These are phyloP conservation scores for Seiridium unicorne DNA, from an alignment of 2,329 filamentous ascomycete genomes.

Conservation along the genomic window DNA sequence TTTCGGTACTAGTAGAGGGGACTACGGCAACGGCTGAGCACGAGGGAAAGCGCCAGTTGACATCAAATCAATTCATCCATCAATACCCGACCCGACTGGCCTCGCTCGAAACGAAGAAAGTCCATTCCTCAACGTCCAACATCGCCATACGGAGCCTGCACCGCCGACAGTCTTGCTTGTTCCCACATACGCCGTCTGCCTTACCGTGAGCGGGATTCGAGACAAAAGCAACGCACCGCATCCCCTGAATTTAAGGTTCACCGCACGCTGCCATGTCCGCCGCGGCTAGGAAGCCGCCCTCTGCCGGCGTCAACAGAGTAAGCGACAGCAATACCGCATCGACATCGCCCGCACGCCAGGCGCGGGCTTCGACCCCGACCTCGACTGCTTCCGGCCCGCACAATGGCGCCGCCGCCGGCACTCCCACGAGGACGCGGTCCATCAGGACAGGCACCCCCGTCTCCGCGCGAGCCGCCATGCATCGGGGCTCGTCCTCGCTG, in stretches of 20 bases:
- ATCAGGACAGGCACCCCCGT: conserved; percentile 64
- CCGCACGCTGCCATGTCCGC: conserved; percentile 43
- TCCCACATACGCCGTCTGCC: not conserved
- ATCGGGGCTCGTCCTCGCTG: conserved; percentile 52
- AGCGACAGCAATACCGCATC: conserved; percentile 32
- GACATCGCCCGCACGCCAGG: conserved; percentile 36
- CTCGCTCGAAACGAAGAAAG: not conserved
- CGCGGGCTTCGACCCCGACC: conserved; percentile 50
- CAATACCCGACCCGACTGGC: not conserved
- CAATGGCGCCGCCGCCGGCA: conserved; percentile 36
- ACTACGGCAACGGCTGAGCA: conserved; percentile 3
- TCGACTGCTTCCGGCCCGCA: conserved; percentile 48
- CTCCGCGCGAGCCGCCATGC: conserved; percentile 68
- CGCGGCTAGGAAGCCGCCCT: conserved; percentile 50
- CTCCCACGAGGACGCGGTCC: conserved; percentile 56
- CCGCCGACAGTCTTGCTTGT: not conserved
- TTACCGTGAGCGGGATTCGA: not conserved
- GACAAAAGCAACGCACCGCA: not conserved
- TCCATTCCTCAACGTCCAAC: not conserved
- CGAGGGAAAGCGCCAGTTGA: not conserved
- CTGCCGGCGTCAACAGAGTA: conserved; percentile 44
- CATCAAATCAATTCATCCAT: not conserved
- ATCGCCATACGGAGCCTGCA: too few relatives aligned
- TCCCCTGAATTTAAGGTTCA: conserved; percentile 10
- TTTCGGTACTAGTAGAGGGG: not conserved